These are phyloP conservation scores for Aureobasidium sp. DNA, from an alignment of 2,329 filamentous ascomycete genomes.

Conservation along the genomic window DNA sequence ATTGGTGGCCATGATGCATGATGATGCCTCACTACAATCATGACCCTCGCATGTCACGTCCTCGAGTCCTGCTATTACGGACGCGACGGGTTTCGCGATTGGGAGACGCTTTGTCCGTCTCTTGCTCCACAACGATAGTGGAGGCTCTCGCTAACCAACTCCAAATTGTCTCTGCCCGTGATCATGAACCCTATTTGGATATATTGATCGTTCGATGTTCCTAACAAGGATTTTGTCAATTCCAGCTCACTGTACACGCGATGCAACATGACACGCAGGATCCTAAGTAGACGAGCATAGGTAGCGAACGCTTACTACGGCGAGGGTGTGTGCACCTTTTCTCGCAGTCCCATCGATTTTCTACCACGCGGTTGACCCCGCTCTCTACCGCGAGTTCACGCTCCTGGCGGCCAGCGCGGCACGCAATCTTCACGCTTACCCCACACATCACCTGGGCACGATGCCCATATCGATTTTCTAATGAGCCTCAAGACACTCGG, in stretches of 20 bases:
- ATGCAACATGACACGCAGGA: too few species aligned
- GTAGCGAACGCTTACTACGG: not conserved
- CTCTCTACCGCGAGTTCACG: not conserved
- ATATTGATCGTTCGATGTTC: conserved; percentile 1
- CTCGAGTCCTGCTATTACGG: not conserved
- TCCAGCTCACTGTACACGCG: not conserved
- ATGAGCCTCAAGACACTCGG: not conserved
- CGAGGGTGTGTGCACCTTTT: not conserved
- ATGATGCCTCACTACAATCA: conserved; percentile 8
- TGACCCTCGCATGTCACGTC: not conserved
- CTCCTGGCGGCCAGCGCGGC: not conserved
- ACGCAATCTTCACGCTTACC: conserved; percentile 1
- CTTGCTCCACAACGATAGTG: conserved; percentile 7
- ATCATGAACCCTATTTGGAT: not conserved
- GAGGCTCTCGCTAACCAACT: conserved; percentile 9
- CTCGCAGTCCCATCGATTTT: not conserved
- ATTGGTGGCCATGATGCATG: conserved; percentile 1
- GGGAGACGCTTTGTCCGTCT: conserved; percentile 1
- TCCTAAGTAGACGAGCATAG: not conserved
- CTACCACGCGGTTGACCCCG: conserved; percentile 1
- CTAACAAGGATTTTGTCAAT: not conserved
- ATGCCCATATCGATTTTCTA: not conserved
- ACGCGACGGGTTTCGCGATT: not conserved
- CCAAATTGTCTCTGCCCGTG: not conserved
- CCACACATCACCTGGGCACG: not conserved